Conservation (phyloP, 495 filamentous ascomycete species). For the Trichocladium antarcticum region DNA sequence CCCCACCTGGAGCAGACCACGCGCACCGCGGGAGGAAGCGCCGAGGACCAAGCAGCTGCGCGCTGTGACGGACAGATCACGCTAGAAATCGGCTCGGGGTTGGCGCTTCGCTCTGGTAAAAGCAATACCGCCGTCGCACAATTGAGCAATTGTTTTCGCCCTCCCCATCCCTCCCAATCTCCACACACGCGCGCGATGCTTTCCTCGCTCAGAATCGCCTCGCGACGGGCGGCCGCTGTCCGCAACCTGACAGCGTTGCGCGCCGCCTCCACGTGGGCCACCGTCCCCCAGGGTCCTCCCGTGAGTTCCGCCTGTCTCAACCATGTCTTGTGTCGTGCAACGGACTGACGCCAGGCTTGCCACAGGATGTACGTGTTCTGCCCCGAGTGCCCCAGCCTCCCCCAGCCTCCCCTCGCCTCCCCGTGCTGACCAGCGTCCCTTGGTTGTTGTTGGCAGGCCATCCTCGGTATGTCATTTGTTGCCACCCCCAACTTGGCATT, state of each 20-base stretch:
- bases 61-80: background rate
- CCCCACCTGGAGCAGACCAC: constrained; percentile 1
- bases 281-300: constrained; percentile 84
- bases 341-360: constrained; percentile 13
- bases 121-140: background rate
- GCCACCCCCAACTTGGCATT: background rate
- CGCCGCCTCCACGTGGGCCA: constrained; percentile 73
- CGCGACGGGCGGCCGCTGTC: constrained; percentile 27
- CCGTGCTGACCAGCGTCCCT: constrained; percentile 15
- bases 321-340: constrained; percentile 12
- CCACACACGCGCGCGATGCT: constrained; percentile 16
- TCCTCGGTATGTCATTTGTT: constrained; percentile 49
- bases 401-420: background rate
- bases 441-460: constrained; percentile 45
- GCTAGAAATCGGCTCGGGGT: background rate
- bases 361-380: constrained; percentile 50
- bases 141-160: background rate
- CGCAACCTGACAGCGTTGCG: constrained; percentile 45
- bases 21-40: background rate
- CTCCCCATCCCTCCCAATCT: background rate
- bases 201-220: constrained; percentile 27
- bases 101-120: no score
- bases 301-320: constrained; percentile 45
- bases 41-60: background rate
- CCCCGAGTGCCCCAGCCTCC: background rate